A percentile compares a stretch with the other conserved stretches of the same genome.
Evolutionary conservation across 2,329 filamentous ascomycete species (phyloP).

Genomic region (Torrubiella hemipterigena): DNA sequence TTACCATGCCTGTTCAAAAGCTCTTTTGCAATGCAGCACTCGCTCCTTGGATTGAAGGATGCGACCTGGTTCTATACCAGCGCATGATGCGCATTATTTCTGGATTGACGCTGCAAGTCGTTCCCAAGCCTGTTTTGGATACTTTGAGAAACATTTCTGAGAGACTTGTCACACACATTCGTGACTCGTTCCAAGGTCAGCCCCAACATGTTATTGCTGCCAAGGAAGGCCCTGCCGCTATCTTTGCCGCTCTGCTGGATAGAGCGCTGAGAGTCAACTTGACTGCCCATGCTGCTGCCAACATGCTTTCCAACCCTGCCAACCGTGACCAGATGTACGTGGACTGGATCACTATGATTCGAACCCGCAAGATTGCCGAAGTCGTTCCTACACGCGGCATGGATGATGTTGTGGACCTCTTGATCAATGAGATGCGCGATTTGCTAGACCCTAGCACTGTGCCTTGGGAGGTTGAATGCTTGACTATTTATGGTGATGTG

Average conservation of each 20-base stretch:
- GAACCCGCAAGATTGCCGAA: slow-evolving; percentile 50
- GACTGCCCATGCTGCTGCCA: slow-evolving; percentile 85
- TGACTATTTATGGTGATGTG: slow-evolving; percentile 48
- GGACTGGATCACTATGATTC: slow-evolving; percentile 67
- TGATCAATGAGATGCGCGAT: slow-evolving; percentile 55
- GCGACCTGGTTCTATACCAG: slow-evolving; percentile 91
- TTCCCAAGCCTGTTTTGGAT: slow-evolving; percentile 77
- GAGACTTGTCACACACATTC: slow-evolving; percentile 68
- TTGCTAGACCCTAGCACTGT: slow-evolving; percentile 58
- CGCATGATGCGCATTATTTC: slow-evolving; percentile 91
- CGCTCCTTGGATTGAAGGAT: slow-evolving; percentile 88
- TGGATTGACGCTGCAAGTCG: slow-evolving; percentile 79
- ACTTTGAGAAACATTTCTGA: slow-evolving; percentile 81
- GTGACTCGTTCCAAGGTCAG: slow-evolving; percentile 72
- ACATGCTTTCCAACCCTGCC: slow-evolving; percentile 78
- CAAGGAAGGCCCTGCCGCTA: slow-evolving; percentile 75
- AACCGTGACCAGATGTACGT: slow-evolving; percentile 93
- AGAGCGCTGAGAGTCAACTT: slow-evolving; percentile 85
- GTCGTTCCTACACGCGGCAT: slow-evolving; percentile 50
- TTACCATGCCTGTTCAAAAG: slow-evolving; percentile 94
- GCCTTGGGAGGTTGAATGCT: slow-evolving; percentile 50
- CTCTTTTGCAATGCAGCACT: slow-evolving; percentile 71
- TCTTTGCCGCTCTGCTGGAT: slow-evolving; percentile 78
- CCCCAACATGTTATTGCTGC: slow-evolving; percentile 77
- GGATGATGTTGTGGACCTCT: slow-evolving; percentile 52